Conservation (phyloP, 2,329 filamentous ascomycete genomes). For the Colletotrichum scovillei region DNA sequence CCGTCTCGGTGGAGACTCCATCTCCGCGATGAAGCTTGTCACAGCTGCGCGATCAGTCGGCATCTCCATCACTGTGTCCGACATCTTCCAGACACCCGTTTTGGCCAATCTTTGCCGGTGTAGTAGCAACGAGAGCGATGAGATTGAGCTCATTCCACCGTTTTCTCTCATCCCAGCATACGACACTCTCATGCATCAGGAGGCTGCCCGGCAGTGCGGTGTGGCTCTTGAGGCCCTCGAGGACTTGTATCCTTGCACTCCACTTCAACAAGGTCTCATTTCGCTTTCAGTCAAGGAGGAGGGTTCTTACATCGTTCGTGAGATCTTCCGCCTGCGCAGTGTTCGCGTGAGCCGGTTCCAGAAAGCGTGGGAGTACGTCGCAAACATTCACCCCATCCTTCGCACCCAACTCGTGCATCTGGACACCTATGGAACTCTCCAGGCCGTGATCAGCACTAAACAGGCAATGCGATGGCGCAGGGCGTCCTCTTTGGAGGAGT, state of each 20-base stretch:
- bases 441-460: constrained; percentile 40
- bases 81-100: constrained; percentile 46
- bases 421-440: not conserved
- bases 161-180: constrained; percentile 51
- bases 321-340: not conserved
- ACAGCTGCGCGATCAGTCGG: not conserved
- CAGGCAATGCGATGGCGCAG: constrained; percentile 43
- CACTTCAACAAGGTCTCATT: constrained; percentile 54
- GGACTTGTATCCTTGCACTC: constrained; percentile 53
- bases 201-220: not conserved
- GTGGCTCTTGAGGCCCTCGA: constrained; percentile 9
- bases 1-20: not conserved
- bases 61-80: not conserved
- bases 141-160: constrained; percentile 35
- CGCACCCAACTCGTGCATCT: not conserved
- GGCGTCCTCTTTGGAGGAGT: not conserved
- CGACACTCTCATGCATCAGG: not conserved
- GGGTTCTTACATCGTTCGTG: constrained; percentile 39
- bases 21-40: constrained; percentile 1
- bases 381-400: not conserved
- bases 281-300: constrained; percentile 47
- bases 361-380: not conserved
- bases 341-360: not conserved
- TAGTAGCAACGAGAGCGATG: constrained; percentile 39
- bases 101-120: constrained; percentile 38